phyloP scores from a whole-genome alignment of 176 grass and related monocot species.

The Chloris gayana region DNA sequence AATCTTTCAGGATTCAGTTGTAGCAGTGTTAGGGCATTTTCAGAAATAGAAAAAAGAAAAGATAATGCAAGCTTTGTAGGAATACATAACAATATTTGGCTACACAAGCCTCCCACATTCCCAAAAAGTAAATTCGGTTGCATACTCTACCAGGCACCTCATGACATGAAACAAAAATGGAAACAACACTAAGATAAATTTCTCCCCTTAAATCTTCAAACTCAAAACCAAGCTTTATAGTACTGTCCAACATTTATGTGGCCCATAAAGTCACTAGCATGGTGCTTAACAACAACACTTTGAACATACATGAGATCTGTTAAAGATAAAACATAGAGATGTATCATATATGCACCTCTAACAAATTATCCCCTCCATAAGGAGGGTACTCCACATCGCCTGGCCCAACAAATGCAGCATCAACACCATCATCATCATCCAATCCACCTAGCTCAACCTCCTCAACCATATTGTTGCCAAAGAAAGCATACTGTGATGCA shows the following conservation, averaged over 20 bases:
- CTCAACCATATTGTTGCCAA: constrained; percentile 54
- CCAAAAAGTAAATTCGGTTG: not conserved
- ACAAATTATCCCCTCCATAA: constrained; percentile 45
- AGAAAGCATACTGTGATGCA: constrained; percentile 75
- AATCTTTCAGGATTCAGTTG: not conserved
- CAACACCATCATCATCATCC: constrained; percentile 54
- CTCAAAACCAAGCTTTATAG: constrained; percentile 1
- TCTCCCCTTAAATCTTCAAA: not conserved
- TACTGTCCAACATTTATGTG: not conserved
- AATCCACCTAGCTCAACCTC: constrained; percentile 75
- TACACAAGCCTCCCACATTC: not conserved
- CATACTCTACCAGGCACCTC: not conserved
- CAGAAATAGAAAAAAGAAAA: not conserved
- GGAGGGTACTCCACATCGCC: constrained; percentile 50
- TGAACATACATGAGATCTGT: not conserved
- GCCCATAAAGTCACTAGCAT: not conserved
- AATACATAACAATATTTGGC: not conserved
- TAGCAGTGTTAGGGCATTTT: not conserved
- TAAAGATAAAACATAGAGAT: not conserved
- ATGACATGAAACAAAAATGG: constrained; percentile 15
- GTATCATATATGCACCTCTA: constrained; percentile 43
- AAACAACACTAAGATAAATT: not conserved
- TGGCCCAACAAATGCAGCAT: constrained; percentile 31
- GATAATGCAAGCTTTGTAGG: not conserved
- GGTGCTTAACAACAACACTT: no score